A percentile compares a stretch with the other conserved stretches of the same genome.
Conservation (phyloP, 1,139 yeast genomes). For the Debaryomycetaceae sp. region DNA sequence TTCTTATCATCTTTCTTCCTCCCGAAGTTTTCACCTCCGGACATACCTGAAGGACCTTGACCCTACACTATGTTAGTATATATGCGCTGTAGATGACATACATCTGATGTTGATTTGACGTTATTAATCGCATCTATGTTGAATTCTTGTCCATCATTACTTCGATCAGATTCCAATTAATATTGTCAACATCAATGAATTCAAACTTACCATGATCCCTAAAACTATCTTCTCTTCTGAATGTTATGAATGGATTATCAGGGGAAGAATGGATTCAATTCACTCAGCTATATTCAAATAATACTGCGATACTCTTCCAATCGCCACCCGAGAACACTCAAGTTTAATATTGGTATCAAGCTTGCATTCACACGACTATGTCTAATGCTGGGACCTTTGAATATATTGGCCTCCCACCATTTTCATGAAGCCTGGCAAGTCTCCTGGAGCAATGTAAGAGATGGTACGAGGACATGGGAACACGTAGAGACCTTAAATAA, state of each 20-base stretch:
- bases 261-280: background rate
- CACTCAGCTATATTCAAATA: background rate
- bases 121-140: too few species aligned
- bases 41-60: slow-evolving; percentile 77
- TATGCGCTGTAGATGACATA: too few species aligned
- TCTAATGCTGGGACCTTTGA: too few species aligned
- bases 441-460: too few species aligned
- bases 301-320: background rate
- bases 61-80: slow-evolving; percentile 40
- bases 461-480: too few species aligned
- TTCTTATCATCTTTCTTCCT: slow-evolving; percentile 76
- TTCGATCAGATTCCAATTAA: too few species aligned
- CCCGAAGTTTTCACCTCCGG: slow-evolving; percentile 53
- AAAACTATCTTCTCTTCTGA: background rate
- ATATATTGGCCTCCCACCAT: too few species aligned
- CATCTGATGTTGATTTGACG: too few species aligned
- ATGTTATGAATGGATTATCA: background rate
- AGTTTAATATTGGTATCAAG: background rate
- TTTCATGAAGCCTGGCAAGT: too few species aligned
- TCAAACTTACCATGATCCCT: background rate
- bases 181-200: background rate
- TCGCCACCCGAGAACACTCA: background rate
- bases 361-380: background rate
- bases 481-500: too few species aligned
- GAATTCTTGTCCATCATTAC: too few species aligned